Base-by-base conservation (phyloP, 2,329 filamentous ascomycete genomes). In the Didymella lethalis region DNA sequence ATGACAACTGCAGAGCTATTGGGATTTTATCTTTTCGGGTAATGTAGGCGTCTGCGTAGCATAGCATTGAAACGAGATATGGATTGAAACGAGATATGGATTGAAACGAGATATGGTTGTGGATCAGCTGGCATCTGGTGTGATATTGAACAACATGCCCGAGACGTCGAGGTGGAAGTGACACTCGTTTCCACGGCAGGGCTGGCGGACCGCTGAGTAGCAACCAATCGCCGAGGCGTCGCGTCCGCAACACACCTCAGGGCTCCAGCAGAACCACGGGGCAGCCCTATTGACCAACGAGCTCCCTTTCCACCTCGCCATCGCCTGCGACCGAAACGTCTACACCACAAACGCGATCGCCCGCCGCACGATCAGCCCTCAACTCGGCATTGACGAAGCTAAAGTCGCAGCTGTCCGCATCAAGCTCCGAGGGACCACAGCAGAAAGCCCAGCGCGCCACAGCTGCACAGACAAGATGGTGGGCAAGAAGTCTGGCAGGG, bases 401-500 rank as follows among this genome's bases (percentile, higher is more conserved):
- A n/a, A 12, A 32, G 23, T 16, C 7, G 38, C 50, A 43, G 26
- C 18, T 7, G 38, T 16, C 12, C 31, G 31, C 31, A 32, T 32
- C 41, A 48, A 28, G 36, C 4, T 18, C 43, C 38, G 4, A 38
- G 41, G 23, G 12, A 12, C 16, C n/a, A 18, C 10, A 26, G 4
- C 31, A 18, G 32, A 40, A 32, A 14, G 34, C 16, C n/a, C 25
- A 4, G 18, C 20, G 14, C 36, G 38, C 43, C 34, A 45, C 50
- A 40, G 49, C 56, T 46, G 32, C 32, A 54, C 50, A 46, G 34
- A 7, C 64, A 70, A 60, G 18, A 88, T 89, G 86, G 86, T 88
- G 43, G 86, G 85, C 63, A 89, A 89, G 75, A 89, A 88, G 71
- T 88, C 86, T 34, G 85, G 85, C 52, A 84, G 85, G 72, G 84